phyloP scores from a whole-genome alignment of 306 rosid genomes.

The Trifolium fragiferum region DNA sequence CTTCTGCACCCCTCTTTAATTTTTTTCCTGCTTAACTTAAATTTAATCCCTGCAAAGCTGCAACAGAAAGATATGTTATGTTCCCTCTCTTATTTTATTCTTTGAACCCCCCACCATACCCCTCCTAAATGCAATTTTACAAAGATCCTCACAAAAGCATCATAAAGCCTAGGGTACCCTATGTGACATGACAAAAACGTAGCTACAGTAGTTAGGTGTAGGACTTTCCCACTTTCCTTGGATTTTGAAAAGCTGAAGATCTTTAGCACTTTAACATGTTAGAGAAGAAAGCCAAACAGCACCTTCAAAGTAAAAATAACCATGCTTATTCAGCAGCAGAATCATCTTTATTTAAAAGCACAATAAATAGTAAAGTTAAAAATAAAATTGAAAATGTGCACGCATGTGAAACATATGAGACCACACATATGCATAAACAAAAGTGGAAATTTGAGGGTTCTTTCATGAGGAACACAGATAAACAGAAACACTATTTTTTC shows the following conservation, averaged over 20 bases:
- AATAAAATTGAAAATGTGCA: neutral
- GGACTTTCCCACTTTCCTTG: slow-evolving; percentile 39
- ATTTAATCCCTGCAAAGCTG: slow-evolving; percentile 46
- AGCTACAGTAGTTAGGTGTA: neutral
- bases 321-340: slow-evolving; percentile 50
- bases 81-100: neutral
- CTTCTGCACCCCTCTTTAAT: slow-evolving; percentile 25
- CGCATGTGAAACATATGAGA: slow-evolving; percentile 44
- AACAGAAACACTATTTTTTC: slow-evolving; percentile 29
- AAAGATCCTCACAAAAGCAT: slow-evolving; percentile 14
- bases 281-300: slow-evolving; percentile 38
- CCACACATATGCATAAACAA: slow-evolving; percentile 36
- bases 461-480: slow-evolving; percentile 44
- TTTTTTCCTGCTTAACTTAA: slow-evolving; percentile 42
- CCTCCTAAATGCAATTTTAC: neutral
- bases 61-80: slow-evolving; percentile 51
- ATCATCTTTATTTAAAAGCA: slow-evolving; percentile 42
- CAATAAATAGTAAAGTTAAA: neutral
- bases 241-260: slow-evolving; percentile 50
- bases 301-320: slow-evolving; percentile 50
- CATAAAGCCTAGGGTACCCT: slow-evolving; percentile 23
- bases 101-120: neutral
- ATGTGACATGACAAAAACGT: slow-evolving; percentile 36
- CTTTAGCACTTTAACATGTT: slow-evolving; percentile 54
- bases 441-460: slow-evolving; percentile 42